A percentile compares a stretch with the other conserved stretches of the same genome.
These are phyloP conservation scores for Aspergillus avenaceus DNA, from an alignment of 495 filamentous ascomycete species.

Conservation along the genomic window DNA sequence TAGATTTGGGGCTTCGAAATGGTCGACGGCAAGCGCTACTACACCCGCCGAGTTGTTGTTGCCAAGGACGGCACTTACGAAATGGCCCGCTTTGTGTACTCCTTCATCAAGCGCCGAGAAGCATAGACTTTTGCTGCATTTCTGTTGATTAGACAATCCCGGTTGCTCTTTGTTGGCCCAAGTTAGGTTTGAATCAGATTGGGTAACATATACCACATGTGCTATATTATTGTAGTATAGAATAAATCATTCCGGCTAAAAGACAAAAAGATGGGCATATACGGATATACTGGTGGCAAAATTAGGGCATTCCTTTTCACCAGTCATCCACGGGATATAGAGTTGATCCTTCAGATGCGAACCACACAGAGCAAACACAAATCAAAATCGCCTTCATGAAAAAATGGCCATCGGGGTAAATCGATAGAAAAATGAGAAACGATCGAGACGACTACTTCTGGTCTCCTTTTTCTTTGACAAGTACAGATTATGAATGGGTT, in stretches of 20 bases:
- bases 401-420: not conserved
- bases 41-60: slow-evolving; percentile 63
- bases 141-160: not conserved
- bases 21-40: slow-evolving; percentile 56
- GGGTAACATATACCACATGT: no score
- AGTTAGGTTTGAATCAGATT: not conserved
- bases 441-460: no score
- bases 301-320: no score
- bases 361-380: no score
- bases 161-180: not conserved
- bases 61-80: slow-evolving; percentile 58
- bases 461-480: not conserved
- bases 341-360: not conserved
- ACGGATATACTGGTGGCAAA: no score
- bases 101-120: slow-evolving; percentile 37
- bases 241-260: no score
- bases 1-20: slow-evolving; percentile 63
- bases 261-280: no score
- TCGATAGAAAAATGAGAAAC: no score
- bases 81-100: slow-evolving; percentile 69
- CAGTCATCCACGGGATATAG: no score
- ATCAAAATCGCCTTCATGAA: not conserved
- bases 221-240: no score
- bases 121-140: not conserved
- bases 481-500: slow-evolving; percentile 47